Evolutionary conservation across 495 filamentous ascomycete genomes (phyloP).

Genomic region (Elaphomyces granulatus): DNA sequence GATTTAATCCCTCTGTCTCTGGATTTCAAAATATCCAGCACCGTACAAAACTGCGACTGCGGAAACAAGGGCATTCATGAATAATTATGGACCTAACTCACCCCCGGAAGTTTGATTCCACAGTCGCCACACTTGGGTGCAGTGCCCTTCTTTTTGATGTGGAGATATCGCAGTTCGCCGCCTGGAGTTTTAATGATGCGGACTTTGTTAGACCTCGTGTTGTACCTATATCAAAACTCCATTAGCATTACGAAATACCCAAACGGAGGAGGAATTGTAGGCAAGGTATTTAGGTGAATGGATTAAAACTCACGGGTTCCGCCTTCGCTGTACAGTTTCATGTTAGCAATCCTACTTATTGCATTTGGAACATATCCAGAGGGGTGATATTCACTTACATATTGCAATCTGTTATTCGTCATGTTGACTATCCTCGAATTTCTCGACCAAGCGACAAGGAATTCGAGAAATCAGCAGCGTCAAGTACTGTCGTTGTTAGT

Average conservation of each 20-base stretch:
- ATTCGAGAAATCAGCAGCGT: slow-evolving; percentile 35
- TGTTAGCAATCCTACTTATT: too few relatives aligned
- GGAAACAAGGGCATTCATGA: too few relatives aligned
- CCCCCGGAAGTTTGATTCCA: slow-evolving; percentile 84
- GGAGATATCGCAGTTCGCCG: slow-evolving; percentile 82
- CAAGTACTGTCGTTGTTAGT: slow-evolving; percentile 42
- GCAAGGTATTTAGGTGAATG: too few relatives aligned
- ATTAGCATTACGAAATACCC: slow-evolving; percentile 4
- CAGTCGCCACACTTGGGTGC: slow-evolving; percentile 98
- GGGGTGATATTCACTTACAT: slow-evolving; percentile 49
- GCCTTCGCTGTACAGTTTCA: slow-evolving; percentile 48
- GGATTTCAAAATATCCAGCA: too few relatives aligned
- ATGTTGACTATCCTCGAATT: slow-evolving; percentile 43
- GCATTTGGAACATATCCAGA: too few relatives aligned
- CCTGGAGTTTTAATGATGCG: slow-evolving; percentile 93
- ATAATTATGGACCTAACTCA: slow-evolving; percentile 53
- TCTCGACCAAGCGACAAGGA: slow-evolving; percentile 20
- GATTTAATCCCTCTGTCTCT: too few relatives aligned
- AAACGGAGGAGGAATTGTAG: neutral
- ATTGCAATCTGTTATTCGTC: slow-evolving; percentile 58
- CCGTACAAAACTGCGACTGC: too few relatives aligned
- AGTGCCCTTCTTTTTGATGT: slow-evolving; percentile 97
- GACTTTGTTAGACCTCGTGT: slow-evolving; percentile 93
- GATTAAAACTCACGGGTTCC: slow-evolving; percentile 78
- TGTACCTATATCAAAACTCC: slow-evolving; percentile 50